A percentile compares a stretch with the other conserved stretches of the same genome.
Evolutionary conservation across 192 early-diverging fungal genomes (phyloP).

Genomic region (Umbelopsis ramanniana): DNA sequence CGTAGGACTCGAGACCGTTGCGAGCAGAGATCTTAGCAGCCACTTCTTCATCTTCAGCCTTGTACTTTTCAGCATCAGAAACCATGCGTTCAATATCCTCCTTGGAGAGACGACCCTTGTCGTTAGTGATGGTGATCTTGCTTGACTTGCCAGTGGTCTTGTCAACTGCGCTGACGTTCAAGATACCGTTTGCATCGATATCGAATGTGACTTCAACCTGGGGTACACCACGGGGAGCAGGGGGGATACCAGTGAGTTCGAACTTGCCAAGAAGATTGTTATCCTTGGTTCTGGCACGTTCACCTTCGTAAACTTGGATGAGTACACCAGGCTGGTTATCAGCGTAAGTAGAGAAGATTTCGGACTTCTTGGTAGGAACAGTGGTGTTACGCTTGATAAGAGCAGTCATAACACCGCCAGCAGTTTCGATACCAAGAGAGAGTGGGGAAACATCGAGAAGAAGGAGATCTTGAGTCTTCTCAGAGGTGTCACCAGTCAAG

Average conservation of each 20-base stretch:
- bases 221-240: slow-evolving; percentile 94
- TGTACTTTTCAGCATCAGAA: slow-evolving; percentile 92
- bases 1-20: slow-evolving; percentile 97
- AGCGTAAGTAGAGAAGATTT: slow-evolving; percentile 97
- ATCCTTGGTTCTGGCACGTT: slow-evolving; percentile 98
- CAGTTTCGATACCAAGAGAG: slow-evolving; percentile 97
- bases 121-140: slow-evolving; percentile 97
- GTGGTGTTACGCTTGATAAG: slow-evolving; percentile 99
- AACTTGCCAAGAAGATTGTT: slow-evolving; percentile 99
- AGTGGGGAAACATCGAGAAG: slow-evolving; percentile 96
- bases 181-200: slow-evolving; percentile 93
- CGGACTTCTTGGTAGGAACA: slow-evolving; percentile 97
- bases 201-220: slow-evolving; percentile 99
- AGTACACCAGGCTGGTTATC: slow-evolving; percentile 99
- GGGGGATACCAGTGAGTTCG: slow-evolving; percentile 94
- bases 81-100: slow-evolving; percentile 99
- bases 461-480: slow-evolving; percentile 95
- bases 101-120: slow-evolving; percentile 94
- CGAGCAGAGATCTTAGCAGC: slow-evolving; percentile 89
- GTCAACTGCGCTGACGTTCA: slow-evolving; percentile 93
- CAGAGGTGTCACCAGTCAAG: slow-evolving; percentile 93
- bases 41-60: slow-evolving; percentile 97
- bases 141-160: slow-evolving; percentile 98
- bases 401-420: slow-evolving; percentile 97
- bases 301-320: slow-evolving; percentile 98